Base-by-base conservation (phyloP, 495 filamentous ascomycete species). In the Friedmanniomyces endolithicus region DNA sequence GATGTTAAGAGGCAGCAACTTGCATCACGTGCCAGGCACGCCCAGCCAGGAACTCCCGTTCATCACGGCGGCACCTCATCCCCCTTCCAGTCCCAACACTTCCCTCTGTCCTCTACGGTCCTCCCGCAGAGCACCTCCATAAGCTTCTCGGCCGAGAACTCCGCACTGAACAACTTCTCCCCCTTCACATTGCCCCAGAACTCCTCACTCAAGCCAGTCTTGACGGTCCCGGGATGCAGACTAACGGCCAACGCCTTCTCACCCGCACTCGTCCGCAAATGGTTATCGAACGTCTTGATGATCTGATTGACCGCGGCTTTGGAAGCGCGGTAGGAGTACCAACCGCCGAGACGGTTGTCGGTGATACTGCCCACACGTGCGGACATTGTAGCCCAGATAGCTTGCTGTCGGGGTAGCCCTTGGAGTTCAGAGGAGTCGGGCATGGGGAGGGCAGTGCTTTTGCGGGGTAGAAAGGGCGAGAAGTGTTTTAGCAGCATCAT, bases 171-270 rank as follows among this genome's bases (percentile, higher is more conserved):
- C 51, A 90, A 58, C 71, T 80, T 80, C 45, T 76, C 78, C 54
- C 76, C 72, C 40, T 63, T 72, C 63, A 78, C 76, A 46, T 62
- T 74, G 0, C 63, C 73, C 86, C 84, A 90, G 63, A 84, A 90
- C 40, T 82, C 83, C 60, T 69, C 74, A 46, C 82, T 87, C 60
- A 94, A 70, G 12, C 75, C 82, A 43, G 86, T 90, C 67, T 78
- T 81, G 37, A 94, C 87, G 9, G 86, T 92, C 1, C 88, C 87
- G 4, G 87, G 88, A 70, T 94, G 87, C 66, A 90, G 71, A n/a
- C 74, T 76, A 4, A 94, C 69, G 0, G 76, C 76, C 56, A 89
- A 70, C 0, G 81, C 83, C 40, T 76, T 79, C 3, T 75, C 74
- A 0, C 73, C 79, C 40, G 75, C 73, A 14, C 70, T 69, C 17